Evolutionary conservation across 139 green algal species (phyloP).

Genomic region (Tetradesmus lagerheimii): DNA sequence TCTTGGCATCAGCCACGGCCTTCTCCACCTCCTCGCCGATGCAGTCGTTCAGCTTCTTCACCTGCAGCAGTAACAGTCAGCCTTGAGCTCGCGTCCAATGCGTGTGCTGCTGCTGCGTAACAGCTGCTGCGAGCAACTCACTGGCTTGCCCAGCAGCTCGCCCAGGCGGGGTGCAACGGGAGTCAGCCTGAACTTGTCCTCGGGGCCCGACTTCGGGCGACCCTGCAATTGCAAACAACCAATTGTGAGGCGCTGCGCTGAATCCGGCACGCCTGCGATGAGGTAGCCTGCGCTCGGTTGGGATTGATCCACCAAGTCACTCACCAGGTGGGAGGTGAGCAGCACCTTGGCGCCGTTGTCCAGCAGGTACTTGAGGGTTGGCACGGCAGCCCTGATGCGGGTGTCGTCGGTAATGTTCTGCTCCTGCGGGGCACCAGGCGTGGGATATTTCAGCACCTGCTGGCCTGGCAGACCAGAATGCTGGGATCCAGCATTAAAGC

Average conservation of each 20-base stretch:
- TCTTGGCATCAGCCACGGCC: conserved; percentile 76
- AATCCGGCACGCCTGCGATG: background rate
- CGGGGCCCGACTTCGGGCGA: conserved; percentile 95
- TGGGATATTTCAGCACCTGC: background rate
- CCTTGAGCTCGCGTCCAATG: background rate
- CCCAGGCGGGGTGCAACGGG: conserved; percentile 86
- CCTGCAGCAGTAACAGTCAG: conserved; percentile 52
- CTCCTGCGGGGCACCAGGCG: conserved; percentile 43
- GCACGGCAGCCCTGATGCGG: conserved; percentile 96
- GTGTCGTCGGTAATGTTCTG: conserved; percentile 98
- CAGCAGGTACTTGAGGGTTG: conserved; percentile 96
- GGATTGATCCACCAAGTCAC: conserved; percentile 43
- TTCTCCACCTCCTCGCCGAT: conserved; percentile 90
- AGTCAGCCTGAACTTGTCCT: conserved; percentile 96
- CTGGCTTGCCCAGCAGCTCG: conserved; percentile 91
- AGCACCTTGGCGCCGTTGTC: conserved; percentile 99
- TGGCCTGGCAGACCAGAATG: background rate
- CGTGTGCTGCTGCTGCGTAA: background rate
- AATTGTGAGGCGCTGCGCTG: background rate
- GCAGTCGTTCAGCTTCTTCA: conserved; percentile 97
- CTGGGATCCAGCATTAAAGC: background rate
- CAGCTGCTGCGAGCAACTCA: conserved; percentile 44
- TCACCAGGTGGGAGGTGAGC: conserved; percentile 95
- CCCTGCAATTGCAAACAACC: conserved; percentile 67
- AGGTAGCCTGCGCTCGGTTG: background rate